These are phyloP conservation scores for Xanthoconium separans DNA, from an alignment of 1,284 basidiomycete species.

Conservation along the genomic window DNA sequence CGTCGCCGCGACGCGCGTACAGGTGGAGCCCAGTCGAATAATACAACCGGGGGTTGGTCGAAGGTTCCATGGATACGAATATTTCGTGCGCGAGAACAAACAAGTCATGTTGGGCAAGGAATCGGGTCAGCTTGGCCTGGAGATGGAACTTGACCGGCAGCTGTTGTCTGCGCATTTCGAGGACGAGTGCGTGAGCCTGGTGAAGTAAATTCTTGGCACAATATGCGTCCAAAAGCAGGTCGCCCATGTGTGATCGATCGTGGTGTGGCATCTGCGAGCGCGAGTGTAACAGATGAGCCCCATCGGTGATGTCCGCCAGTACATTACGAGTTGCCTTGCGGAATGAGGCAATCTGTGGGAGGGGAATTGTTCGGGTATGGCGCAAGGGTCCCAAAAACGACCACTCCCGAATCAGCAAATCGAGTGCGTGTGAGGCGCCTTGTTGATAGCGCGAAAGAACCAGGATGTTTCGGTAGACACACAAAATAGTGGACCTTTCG, in stretches of 20 bases:
- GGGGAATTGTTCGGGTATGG: constrained; percentile 7
- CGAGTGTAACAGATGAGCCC: constrained; percentile 35
- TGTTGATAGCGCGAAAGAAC: constrained; percentile 38
- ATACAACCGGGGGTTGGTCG: constrained; percentile 27
- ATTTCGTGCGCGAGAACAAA: constrained; percentile 47
- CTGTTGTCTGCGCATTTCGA: constrained; percentile 40
- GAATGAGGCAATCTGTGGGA: constrained; percentile 27
- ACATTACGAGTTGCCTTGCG: constrained; percentile 34
- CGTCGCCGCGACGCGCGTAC: constrained; percentile 51
- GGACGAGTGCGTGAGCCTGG: constrained; percentile 44
- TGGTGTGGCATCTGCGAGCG: constrained; percentile 27
- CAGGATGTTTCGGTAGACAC: constrained; percentile 42
- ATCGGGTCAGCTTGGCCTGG: constrained; percentile 42
- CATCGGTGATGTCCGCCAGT: constrained; percentile 32
- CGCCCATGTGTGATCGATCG: constrained; percentile 35
- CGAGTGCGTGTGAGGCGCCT: constrained; percentile 40
- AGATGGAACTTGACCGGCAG: constrained; percentile 32
- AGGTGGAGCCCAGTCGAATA: constrained; percentile 51
- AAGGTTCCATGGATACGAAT: constrained; percentile 33
- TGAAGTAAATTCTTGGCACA: constrained; percentile 33
- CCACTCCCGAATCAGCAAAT: constrained; percentile 48
- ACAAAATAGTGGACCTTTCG: constrained; percentile 26
- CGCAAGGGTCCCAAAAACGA: constrained; percentile 35
- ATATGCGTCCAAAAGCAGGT: constrained; percentile 43
- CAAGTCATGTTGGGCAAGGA: constrained; percentile 41